phyloP scores from a whole-genome alignment of 306 rosid genomes.

The Lupinus albus region DNA sequence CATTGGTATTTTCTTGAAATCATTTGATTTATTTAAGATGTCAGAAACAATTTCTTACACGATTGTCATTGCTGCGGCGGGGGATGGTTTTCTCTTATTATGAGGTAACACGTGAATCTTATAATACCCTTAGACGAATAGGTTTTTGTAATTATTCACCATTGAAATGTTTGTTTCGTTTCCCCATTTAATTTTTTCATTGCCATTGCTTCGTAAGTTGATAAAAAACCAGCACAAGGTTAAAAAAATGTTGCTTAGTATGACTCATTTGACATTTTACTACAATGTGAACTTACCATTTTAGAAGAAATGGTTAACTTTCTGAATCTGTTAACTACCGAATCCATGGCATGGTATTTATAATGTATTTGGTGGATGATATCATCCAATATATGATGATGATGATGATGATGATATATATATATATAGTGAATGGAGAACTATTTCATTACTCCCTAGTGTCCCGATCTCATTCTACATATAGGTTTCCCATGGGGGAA shows the following conservation, averaged over 20 bases:
- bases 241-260: conserved; percentile 44
- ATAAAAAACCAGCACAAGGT: conserved; percentile 48
- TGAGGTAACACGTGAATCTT: conserved; percentile 85
- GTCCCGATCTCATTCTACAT: too few relatives aligned
- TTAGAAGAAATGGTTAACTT: conserved; percentile 48
- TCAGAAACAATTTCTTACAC: conserved; percentile 64
- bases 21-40: conserved; percentile 58
- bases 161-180: conserved; percentile 34
- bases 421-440: conserved; percentile 24
- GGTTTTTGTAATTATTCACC: conserved; percentile 42
- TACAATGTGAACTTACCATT: conserved; percentile 39
- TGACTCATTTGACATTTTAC: conserved; percentile 53
- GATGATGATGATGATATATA: too few relatives aligned
- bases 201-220: conserved; percentile 45
- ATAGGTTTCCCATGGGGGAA: conserved; percentile 9
- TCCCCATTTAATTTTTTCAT: conserved; percentile 34
- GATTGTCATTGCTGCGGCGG: conserved; percentile 75
- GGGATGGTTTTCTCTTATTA: conserved; percentile 63
- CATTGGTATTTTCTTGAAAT: conserved; percentile 45
- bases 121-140: conserved; percentile 38
- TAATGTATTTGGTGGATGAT: conserved; percentile 26
- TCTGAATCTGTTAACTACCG: conserved; percentile 45
- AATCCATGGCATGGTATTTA: conserved; percentile 22
- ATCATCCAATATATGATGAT: conserved; percentile 27
- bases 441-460: not conserved